These are phyloP conservation scores for Solanum chacoense DNA, from an alignment of 305 asterid species.

Conservation along the genomic window DNA sequence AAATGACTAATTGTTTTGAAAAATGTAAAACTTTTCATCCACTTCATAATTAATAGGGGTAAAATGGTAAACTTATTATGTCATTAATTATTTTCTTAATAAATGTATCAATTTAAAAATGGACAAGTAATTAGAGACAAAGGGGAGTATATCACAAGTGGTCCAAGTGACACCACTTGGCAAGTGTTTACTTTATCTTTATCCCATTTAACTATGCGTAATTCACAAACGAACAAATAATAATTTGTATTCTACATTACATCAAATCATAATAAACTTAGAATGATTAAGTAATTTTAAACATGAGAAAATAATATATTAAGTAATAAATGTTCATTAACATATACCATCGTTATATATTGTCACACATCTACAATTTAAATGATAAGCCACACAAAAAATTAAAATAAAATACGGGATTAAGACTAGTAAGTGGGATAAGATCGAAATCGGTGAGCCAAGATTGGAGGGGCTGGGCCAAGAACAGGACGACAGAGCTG, in stretches of 20 bases:
- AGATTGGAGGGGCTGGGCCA: not conserved
- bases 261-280: not conserved
- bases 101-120: too few species aligned
- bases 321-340: not conserved
- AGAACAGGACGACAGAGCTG: not conserved
- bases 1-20: too few species aligned
- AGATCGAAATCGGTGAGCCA: accelerated
- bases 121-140: too few species aligned
- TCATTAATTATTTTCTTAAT: too few species aligned
- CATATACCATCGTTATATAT: not conserved
- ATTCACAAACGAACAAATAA: not conserved
- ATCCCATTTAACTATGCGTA: not conserved
- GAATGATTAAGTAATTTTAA: not conserved
- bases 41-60: too few species aligned
- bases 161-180: not conserved
- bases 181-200: not conserved
- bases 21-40: too few species aligned
- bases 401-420: not conserved
- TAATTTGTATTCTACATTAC: not conserved
- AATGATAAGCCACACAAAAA: not conserved
- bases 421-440: not conserved
- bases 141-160: not conserved
- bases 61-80: too few species aligned
- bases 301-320: not conserved
- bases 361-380: not conserved